Base-by-base conservation (phyloP, 257 asterid genomes). In the Solanum pimpinellifolium region DNA sequence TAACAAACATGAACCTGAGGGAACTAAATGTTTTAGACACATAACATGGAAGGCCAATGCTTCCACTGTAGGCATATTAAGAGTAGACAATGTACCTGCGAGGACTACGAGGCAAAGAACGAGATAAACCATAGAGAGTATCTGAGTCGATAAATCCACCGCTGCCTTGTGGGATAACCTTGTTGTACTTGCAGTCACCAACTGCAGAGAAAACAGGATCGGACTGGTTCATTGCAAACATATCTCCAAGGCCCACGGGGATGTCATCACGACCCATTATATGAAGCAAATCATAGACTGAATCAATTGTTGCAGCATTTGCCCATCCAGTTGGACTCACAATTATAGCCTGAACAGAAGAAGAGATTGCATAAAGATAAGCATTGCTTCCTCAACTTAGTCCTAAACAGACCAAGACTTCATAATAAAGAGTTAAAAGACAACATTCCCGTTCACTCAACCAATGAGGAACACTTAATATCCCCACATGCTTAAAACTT, bases 221-320 rank as follows among this genome's bases (percentile, higher is more conserved):
- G 15, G 98, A 88, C 49, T 93, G 98, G 87, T 94, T 92, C 73
- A 86, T 78, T 47, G 98, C 95, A 77, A 92, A 93, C 27, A 92
- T 35, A 21, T 93, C 94, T n/a, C 99, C 98, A 46, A 94, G 91
- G 33, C 98, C 98, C 21, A 95, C 95, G 0, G 94, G 98, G 65
- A 96, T 91, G 74, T 96, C 98, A 66, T 95, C 98, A 12, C 99
- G 98, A 11, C 98, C 98, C 99, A 95, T 94, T 98, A 96, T 95
- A 62, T 96, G 98, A 73, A 96, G 90, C 86, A 95, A 81, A 87
- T 96, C 98, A 87, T 96, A 96, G 77, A 96, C 87, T 2, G 92
- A 90, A 83, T 96, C 99, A 35, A 96, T 92, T 5, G 98, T 95
- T 86, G 98, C 99, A 86, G 97, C 95, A 88, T 92, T 93, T 21